Conservation (phyloP, 2,329 filamentous ascomycete species). For the Metarhizium guizhouense region DNA sequence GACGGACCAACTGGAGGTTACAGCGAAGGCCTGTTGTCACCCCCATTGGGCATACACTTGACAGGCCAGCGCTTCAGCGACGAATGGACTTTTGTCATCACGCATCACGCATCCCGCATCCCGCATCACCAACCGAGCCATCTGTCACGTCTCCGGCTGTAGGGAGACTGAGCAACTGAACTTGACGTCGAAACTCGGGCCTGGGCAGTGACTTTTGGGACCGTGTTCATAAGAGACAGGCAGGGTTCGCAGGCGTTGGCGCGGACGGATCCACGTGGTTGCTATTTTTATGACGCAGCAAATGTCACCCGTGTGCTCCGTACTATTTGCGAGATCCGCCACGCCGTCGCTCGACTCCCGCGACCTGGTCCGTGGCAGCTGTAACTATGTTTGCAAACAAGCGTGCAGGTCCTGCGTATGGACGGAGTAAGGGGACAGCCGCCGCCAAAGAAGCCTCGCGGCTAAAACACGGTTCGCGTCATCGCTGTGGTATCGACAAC, state of each 20-base stretch:
- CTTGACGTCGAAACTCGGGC: neutral
- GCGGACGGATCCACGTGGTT: neutral
- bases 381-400: too few species aligned
- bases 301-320: neutral
- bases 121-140: neutral
- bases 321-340: neutral
- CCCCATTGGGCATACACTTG: neutral
- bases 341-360: too few species aligned
- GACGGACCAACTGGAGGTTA: neutral
- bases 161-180: neutral
- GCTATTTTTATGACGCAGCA: neutral
- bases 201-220: too few species aligned
- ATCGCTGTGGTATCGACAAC: too few species aligned
- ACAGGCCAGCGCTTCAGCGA: neutral
- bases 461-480: too few species aligned
- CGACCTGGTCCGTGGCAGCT: too few species aligned
- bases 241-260: neutral
- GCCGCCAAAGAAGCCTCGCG: too few species aligned
- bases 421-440: too few species aligned
- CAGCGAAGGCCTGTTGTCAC: neutral
- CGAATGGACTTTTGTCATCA: neutral
- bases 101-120: neutral
- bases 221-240: neutral
- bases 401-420: too few species aligned
- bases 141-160: neutral